Evolutionary conservation across 176 grass and related monocot species (phyloP), one percentile per base, ranked within the genome.

Genomic region (Canna indica): DNA sequence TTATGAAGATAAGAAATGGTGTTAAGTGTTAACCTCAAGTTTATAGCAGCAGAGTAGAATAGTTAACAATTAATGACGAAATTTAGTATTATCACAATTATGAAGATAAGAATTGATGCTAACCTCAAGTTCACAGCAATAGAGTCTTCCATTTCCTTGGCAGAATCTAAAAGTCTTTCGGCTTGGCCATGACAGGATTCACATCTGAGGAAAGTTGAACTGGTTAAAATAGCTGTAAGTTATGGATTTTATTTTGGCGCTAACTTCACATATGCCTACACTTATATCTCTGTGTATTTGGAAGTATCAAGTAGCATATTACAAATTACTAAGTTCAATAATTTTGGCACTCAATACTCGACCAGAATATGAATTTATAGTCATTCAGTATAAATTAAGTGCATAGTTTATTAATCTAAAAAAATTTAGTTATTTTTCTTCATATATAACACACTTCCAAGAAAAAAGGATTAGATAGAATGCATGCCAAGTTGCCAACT

Each of bases 111-210:
- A 74, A 74, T 68, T 22, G 90, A 9, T 17, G 25, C 16, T 60
- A 29, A 73, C 94, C 94, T 97, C 81, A 97, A 82, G 78, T 97
- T 97, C 59, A 97, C 94, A 34, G 89, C 79, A 82, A 97, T 97
- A 4, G 94, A 97, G 77, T 97, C 94, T 87, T 97, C 94, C 94
- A 97, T 97, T 83, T 97, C 94, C 76, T 75, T 90, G 77, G 94
- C 94, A 81, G 94, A 97, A 87, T 97, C 56, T 74, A 97, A 84
- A 71, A 97, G 89, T 56, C 86, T 90, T 78, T 97, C 94, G 74
- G 94, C 94, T 87, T 97, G 94, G 79, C 94, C 87, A 87, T 97
- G 89, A 69, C 89, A 92, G 46, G 89, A 90, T 87, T 97, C 94
- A 63, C 94, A 97, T 83, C 94, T 97, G 80, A 79, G 57, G 68